Conservation (phyloP, 306 rosid species). For the Ochetophila trinervis region DNA sequence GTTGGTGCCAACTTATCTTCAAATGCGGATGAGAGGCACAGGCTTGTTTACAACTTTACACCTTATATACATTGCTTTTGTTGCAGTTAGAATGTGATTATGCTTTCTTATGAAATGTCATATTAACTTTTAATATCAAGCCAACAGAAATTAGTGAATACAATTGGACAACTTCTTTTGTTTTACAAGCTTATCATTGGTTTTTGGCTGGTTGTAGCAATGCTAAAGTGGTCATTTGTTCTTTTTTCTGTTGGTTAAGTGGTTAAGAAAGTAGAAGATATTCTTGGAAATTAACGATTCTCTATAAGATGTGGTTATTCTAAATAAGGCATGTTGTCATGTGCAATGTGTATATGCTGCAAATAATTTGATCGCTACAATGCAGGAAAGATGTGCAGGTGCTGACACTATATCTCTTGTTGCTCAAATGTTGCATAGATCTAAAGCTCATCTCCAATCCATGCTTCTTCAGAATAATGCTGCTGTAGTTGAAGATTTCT, state of each 20-base stretch:
- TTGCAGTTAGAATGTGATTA: too few species aligned
- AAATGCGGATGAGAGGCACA: background rate
- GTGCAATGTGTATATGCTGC: constrained; percentile 26
- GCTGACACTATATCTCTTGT: constrained; percentile 80
- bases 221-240: too few species aligned
- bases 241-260: too few species aligned
- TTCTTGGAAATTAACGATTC: too few species aligned
- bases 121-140: too few species aligned
- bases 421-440: constrained; percentile 76
- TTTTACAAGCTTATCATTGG: too few species aligned
- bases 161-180: too few species aligned
- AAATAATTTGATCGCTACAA: constrained; percentile 25
- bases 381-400: constrained; percentile 96
- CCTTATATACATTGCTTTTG: too few species aligned
- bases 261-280: too few species aligned
- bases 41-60: background rate
- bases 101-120: too few species aligned
- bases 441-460: constrained; percentile 83
- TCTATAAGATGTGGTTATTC: background rate
- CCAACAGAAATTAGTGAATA: too few species aligned
- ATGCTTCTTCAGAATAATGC: constrained; percentile 85
- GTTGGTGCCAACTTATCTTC: background rate
- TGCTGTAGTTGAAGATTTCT: constrained; percentile 87
- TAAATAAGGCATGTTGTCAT: constrained; percentile 11
- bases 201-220: too few species aligned